phyloP scores from a whole-genome alignment of 2,329 filamentous ascomycete species.

The Beauveria rudraprayagi region DNA sequence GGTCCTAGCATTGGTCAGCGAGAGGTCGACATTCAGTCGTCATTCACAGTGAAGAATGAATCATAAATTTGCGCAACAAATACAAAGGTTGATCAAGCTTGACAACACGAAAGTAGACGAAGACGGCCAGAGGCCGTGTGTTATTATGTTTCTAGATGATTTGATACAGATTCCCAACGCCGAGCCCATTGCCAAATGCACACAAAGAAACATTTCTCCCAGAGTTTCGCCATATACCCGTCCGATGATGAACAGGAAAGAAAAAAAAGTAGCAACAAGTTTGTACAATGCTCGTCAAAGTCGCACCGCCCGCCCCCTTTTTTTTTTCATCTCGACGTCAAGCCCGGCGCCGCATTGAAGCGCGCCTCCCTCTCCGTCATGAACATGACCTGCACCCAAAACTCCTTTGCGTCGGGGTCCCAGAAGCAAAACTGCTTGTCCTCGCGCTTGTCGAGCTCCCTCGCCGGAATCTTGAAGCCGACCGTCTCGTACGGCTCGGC shows the following conservation, averaged over 20 bases:
- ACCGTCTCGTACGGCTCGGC: conserved; percentile 98
- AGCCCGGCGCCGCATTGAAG: conserved; percentile 58
- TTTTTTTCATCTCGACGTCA: conserved; percentile 36
- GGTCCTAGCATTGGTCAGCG: conserved; percentile 2
- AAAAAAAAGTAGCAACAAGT: background rate
- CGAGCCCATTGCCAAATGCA: background rate
- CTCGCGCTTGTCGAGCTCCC: conserved; percentile 84
- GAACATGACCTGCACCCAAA: conserved; percentile 96
- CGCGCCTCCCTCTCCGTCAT: conserved; percentile 96
- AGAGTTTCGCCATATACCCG: background rate
- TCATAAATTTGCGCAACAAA: background rate
- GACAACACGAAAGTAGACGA: background rate
- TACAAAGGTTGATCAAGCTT: background rate
- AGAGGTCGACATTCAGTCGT: background rate
- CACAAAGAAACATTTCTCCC: background rate
- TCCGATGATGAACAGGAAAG: too few relatives aligned
- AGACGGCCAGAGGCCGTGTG: background rate
- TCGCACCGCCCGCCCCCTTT: background rate
- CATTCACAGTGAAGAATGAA: background rate
- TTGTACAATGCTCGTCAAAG: background rate
- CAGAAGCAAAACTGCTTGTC: conserved; percentile 91
- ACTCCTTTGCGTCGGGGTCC: conserved; percentile 92
- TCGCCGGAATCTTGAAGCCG: conserved; percentile 88
- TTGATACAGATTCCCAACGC: conserved; percentile 1
- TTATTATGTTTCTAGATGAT: background rate